phyloP scores from a whole-genome alignment of 345 rosid species.

The Turritis glabra region DNA sequence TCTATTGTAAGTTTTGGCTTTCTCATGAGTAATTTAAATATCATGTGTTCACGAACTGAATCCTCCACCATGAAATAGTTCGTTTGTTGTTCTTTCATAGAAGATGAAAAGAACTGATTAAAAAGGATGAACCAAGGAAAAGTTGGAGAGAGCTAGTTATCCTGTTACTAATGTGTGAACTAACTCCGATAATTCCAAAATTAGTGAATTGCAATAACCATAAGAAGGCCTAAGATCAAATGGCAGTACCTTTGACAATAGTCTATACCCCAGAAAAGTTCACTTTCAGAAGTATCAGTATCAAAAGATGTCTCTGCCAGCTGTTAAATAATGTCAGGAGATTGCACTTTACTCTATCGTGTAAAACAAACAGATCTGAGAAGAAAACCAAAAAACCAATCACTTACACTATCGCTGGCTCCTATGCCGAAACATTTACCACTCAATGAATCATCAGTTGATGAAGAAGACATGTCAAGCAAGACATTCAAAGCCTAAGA shows the following conservation, averaged over 20 bases:
- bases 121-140: background rate
- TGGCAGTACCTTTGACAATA: slow-evolving; percentile 56
- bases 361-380: background rate
- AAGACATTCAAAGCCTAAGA: slow-evolving; percentile 74
- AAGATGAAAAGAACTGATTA: background rate
- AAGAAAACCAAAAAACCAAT: background rate
- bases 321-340: slow-evolving; percentile 45
- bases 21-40: slow-evolving; percentile 7
- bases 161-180: background rate
- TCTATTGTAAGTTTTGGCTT: background rate
- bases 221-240: slow-evolving; percentile 15
- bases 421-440: slow-evolving; percentile 35
- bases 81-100: background rate
- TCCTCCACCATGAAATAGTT: background rate
- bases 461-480: slow-evolving; percentile 66
- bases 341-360: slow-evolving; percentile 9
- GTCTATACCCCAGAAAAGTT: slow-evolving; percentile 55
- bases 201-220: slow-evolving; percentile 3
- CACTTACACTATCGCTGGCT: slow-evolving; percentile 58
- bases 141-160: background rate
- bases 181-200: background rate
- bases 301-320: slow-evolving; percentile 52
- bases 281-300: slow-evolving; percentile 59
- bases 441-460: slow-evolving; percentile 48
- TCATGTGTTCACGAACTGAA: slow-evolving; percentile 9